Base-by-base conservation (phyloP, 352 stramenopile genomes). In the Globisporangium uncinulatum region DNA sequence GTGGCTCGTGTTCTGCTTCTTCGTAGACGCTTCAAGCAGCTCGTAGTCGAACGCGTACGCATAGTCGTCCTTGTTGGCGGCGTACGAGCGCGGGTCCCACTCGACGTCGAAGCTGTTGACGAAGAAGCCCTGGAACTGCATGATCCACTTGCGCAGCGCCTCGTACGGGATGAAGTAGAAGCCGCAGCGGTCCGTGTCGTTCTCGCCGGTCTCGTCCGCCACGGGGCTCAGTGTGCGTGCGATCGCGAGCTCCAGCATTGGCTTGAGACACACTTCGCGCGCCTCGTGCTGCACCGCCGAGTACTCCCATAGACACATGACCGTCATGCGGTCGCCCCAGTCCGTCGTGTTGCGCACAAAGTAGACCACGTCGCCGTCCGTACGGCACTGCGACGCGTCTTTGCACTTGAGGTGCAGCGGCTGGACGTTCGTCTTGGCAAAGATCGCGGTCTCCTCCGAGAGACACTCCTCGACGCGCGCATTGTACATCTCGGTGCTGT, bases 101-200 rank as follows among this genome's bases (percentile, higher is more conserved):
- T 78, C 58, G 41, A 91, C 72, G 51, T 91, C 76, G 24, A 93
- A 91, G 59, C 73, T 89, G 73, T 87, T 93, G 54, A 89, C 77
- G 46, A 87, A 93, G 64, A 91, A 91, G 34, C 73, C 76, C 65
- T 89, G 74, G 63, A 90, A 89, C 42, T 90, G 83, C 43, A 74
- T 70, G 63, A 88, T 89, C 78, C 75, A 90, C 44, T 70, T 66
- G 42, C 82, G 79, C n/a, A 90, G 66, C 46, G 74, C 76, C 42
- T 86, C 76, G 70, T 90, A 89, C 50, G 83, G 80, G 45, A 88
- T 89, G 63, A 92, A 92, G 71, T 90, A 90, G 68, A 89, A 92
- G 29, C 83, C 79, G 45, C 83, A 92, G 8, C 68, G 74, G 55
- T 90, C 83, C 6, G 74, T 86, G 61, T 90, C 78, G 56, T 90